Conservation (phyloP, 306 rosid genomes). For the Cucumis sativus region DNA sequence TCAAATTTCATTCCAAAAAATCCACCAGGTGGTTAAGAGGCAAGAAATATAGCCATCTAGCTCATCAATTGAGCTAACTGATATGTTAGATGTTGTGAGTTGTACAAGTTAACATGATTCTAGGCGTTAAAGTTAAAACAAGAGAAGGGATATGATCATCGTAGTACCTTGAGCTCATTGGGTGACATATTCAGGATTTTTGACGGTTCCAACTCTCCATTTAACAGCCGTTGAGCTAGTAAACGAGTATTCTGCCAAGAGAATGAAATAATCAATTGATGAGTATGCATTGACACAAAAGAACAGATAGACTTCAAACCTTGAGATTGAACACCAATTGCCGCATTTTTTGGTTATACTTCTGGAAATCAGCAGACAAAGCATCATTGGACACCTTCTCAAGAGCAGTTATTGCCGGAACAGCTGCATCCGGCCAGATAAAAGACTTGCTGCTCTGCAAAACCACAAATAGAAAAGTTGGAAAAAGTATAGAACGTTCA, state of each 20-base stretch:
- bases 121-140: background rate
- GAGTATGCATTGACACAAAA: conserved; percentile 3
- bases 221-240: conserved; percentile 56
- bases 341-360: conserved; percentile 86
- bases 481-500: background rate
- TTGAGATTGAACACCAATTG: conserved; percentile 50
- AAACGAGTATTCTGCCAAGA: conserved; percentile 43
- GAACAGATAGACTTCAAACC: conserved; percentile 35
- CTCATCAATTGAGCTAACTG: background rate
- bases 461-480: background rate
- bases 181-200: conserved; percentile 81
- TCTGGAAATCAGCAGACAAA: conserved; percentile 51
- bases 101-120: background rate
- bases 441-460: conserved; percentile 48
- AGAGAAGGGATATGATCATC: background rate
- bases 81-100: background rate
- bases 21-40: background rate
- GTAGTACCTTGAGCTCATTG: conserved; percentile 69
- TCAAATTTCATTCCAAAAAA: background rate
- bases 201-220: conserved; percentile 74
- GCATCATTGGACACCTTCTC: conserved; percentile 74
- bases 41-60: background rate
- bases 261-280: background rate
- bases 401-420: conserved; percentile 54
- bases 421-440: conserved; percentile 84